Base-by-base conservation (phyloP, 2,329 filamentous ascomycete genomes). In the Alternaria atra region DNA sequence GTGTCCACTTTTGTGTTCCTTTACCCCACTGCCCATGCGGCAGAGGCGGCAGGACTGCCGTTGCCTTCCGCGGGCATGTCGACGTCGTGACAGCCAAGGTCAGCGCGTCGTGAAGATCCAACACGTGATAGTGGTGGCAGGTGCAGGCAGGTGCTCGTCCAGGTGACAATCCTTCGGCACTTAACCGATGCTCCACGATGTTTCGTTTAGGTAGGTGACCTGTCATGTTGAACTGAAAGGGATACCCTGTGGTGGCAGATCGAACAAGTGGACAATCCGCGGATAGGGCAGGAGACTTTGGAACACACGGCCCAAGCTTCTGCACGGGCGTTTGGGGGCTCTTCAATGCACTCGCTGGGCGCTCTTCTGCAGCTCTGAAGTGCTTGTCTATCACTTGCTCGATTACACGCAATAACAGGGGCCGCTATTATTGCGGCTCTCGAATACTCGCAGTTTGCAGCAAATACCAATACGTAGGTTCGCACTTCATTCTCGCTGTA, bases 131-230 rank as follows among this genome's bases (percentile, higher is more conserved):
- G 32, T 47, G 50, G 23, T 35, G 30, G 46, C 46, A 50, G n/a
- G 32, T 25, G 30, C 46, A 34, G n/a, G 46, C 46, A 17, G 32
- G 46, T 50, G 46, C 46, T 27, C 46, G 46, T 50, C 30, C 30
- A 34, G 25, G 46, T 35, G 32, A 40, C 40, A 34, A 55, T 51
- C 29, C 58, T 34, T 55, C 40, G 27, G 52, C 27, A 43, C 27
- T 46, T 56, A n/a, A n/a, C 43, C 43, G 27, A 32, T 52, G 9
- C 34, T 52, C 50, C 50, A 52, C 35, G 15, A 39, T 15, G 35
- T 29, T 50, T 47, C 34, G 34, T 40, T 15, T 17, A 44, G 52
- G 20, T 32, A 47, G 4, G 29, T 29, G 32, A 27, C 53, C 4
- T 9, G 17, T 34, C 34, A 30, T 20, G 43, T 32, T 27, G 25